phyloP scores from a whole-genome alignment of 2,329 filamentous ascomycete genomes.

The Akanthomyces muscarius region DNA sequence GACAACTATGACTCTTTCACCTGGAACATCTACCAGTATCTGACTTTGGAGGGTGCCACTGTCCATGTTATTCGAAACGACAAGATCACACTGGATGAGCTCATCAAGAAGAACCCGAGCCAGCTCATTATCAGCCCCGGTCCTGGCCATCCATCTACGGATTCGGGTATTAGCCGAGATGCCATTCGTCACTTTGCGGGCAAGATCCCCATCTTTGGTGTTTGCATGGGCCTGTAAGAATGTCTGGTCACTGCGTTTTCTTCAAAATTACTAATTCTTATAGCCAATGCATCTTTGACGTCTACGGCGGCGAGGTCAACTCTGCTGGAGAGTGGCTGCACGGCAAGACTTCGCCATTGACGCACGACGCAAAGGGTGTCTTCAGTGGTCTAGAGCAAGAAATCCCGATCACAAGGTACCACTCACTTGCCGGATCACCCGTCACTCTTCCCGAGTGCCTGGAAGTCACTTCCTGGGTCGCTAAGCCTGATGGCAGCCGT shows the following conservation, averaged over 20 bases:
- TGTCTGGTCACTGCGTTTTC: not conserved
- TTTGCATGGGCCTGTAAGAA: constrained; percentile 92
- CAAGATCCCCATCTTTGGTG: constrained; percentile 93
- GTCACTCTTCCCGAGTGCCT: constrained; percentile 79
- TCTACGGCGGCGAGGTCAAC: constrained; percentile 85
- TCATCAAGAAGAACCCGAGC: constrained; percentile 80
- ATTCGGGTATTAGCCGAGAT: constrained; percentile 90
- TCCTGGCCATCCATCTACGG: constrained; percentile 84
- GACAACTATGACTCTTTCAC: constrained; percentile 99
- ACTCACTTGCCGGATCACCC: constrained; percentile 90
- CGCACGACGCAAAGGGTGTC: constrained; percentile 87
- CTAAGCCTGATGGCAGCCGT: constrained; percentile 68
- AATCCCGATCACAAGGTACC: constrained; percentile 88
- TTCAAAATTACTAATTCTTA: not conserved
- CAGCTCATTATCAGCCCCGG: constrained; percentile 94
- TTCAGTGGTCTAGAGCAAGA: constrained; percentile 77
- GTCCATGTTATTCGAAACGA: constrained; percentile 93
- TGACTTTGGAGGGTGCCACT: constrained; percentile 88
- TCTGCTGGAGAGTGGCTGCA: constrained; percentile 95
- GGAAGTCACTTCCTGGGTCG: constrained; percentile 87
- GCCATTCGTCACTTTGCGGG: constrained; percentile 88
- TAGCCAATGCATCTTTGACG: constrained; percentile 91
- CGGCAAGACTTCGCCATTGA: constrained; percentile 89
- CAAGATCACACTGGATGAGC: constrained; percentile 77
- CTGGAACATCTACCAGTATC: constrained; percentile 98